A percentile compares a stretch with the other conserved stretches of the same genome.
Conservation (phyloP, 176 grass and related monocot species). For the Ensete glaucum region DNA sequence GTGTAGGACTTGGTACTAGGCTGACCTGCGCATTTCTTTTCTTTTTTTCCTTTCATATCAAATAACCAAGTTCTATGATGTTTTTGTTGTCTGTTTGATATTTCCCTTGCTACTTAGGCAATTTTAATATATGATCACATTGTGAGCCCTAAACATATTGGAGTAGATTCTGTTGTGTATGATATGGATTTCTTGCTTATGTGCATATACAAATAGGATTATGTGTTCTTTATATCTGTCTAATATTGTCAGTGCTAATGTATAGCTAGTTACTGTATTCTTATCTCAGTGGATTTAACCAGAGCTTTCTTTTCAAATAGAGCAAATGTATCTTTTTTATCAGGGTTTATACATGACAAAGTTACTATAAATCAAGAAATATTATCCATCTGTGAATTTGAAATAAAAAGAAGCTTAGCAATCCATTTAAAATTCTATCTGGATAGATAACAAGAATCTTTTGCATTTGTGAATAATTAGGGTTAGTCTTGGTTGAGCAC, state of each 20-base stretch:
- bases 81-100: not conserved
- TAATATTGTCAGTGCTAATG: too few relatives aligned
- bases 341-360: too few relatives aligned
- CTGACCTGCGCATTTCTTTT: constrained; percentile 17
- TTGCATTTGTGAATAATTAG: not conserved
- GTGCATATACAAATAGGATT: not conserved
- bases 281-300: too few relatives aligned
- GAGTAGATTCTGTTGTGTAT: not conserved
- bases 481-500: not conserved
- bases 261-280: too few relatives aligned
- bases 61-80: not conserved
- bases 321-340: too few relatives aligned
- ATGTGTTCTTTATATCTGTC: not conserved
- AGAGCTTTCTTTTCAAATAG: too few relatives aligned
- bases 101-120: not conserved
- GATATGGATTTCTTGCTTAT: not conserved
- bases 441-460: not conserved
- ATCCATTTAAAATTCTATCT: too few relatives aligned
- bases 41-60: not conserved
- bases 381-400: too few relatives aligned
- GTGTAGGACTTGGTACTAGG: constrained; percentile 69
- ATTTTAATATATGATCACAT: not conserved
- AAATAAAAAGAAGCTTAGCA: too few relatives aligned
- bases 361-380: too few relatives aligned
- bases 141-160: not conserved